A percentile compares a stretch with the other conserved stretches of the same genome.
phyloP scores from a whole-genome alignment of 2,329 filamentous ascomycete genomes.

The Chaetothyriales sp. region DNA sequence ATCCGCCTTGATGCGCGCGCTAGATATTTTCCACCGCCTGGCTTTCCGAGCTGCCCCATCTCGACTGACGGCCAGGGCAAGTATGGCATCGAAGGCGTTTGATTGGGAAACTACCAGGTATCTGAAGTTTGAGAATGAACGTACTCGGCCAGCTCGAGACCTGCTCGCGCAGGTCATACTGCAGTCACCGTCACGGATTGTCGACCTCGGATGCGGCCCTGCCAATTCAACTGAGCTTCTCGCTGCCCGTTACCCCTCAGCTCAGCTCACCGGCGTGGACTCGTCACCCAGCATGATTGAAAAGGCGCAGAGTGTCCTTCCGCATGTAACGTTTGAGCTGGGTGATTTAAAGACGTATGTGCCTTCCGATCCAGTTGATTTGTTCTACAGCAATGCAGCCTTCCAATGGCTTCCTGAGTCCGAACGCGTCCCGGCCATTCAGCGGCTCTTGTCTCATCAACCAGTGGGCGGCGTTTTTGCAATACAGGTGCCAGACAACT shows the following conservation, averaged over 20 bases:
- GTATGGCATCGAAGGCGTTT: conserved; percentile 7
- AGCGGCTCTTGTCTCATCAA: conserved; percentile 30
- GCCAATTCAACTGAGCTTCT: conserved; percentile 45
- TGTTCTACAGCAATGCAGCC: conserved; percentile 45
- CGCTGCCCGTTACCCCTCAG: conserved; percentile 33
- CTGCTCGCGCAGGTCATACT: conserved; percentile 37
- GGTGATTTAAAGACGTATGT: conserved; percentile 35
- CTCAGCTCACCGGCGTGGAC: conserved; percentile 40
- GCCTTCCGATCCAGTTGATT: conserved; percentile 23
- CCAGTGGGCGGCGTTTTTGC: conserved; percentile 38
- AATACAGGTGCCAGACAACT: conserved; percentile 42
- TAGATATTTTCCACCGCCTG: background rate
- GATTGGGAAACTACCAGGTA: conserved; percentile 47
- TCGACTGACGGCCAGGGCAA: background rate
- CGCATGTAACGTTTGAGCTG: conserved; percentile 32
- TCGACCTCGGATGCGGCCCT: conserved; percentile 49
- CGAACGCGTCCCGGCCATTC: conserved; percentile 34
- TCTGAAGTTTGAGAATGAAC: conserved; percentile 41
- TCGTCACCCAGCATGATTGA: conserved; percentile 43
- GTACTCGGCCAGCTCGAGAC: conserved; percentile 41
- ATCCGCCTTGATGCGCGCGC: background rate
- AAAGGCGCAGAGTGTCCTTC: conserved; percentile 31
- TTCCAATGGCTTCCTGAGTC: conserved; percentile 42
- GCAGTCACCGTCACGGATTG: conserved; percentile 29
- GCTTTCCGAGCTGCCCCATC: background rate